A percentile compares a stretch with the other conserved stretches of the same genome.
phyloP scores from a whole-genome alignment of 345 rosid species.

The Heritiera fomes region DNA sequence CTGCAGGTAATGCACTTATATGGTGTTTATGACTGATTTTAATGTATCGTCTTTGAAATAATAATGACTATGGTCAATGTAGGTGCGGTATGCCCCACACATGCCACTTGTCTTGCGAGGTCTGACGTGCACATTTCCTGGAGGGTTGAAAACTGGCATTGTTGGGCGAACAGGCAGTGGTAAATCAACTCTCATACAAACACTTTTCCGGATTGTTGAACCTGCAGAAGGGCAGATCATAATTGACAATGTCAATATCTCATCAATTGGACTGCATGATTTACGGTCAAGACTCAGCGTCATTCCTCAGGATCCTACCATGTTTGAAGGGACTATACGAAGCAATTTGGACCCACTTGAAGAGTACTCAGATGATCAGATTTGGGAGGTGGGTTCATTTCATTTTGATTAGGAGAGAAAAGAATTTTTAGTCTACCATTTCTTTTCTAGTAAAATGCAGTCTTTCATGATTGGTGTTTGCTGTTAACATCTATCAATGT shows the following conservation, averaged over 20 bases:
- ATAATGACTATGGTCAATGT: background rate
- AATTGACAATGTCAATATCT: constrained; percentile 55
- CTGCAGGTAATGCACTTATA: constrained; percentile 41
- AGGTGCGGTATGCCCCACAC: constrained; percentile 60
- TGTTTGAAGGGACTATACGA: too few species aligned
- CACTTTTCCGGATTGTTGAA: constrained; percentile 61
- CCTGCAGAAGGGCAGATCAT: constrained; percentile 54
- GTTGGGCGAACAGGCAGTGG: constrained; percentile 74
- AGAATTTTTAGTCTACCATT: background rate
- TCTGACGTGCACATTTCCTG: constrained; percentile 48
- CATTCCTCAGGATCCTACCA: too few species aligned
- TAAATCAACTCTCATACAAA: constrained; percentile 63
- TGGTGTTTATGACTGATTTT: background rate
- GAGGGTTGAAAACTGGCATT: constrained; percentile 55
- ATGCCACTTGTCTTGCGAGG: constrained; percentile 58
- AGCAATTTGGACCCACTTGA: constrained; percentile 68
- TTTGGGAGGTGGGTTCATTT: constrained; percentile 48
- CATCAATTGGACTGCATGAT: constrained; percentile 52
- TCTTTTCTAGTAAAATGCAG: too few species aligned
- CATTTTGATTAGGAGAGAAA: constrained; percentile 27
- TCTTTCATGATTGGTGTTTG: too few species aligned
- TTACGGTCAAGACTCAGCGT: too few species aligned
- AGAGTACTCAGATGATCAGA: constrained; percentile 53
- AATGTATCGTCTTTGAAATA: background rate
- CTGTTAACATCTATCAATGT: too few species aligned